phyloP scores from a whole-genome alignment of 352 stramenopile genomes.

The Phytopythium oedochilum region DNA sequence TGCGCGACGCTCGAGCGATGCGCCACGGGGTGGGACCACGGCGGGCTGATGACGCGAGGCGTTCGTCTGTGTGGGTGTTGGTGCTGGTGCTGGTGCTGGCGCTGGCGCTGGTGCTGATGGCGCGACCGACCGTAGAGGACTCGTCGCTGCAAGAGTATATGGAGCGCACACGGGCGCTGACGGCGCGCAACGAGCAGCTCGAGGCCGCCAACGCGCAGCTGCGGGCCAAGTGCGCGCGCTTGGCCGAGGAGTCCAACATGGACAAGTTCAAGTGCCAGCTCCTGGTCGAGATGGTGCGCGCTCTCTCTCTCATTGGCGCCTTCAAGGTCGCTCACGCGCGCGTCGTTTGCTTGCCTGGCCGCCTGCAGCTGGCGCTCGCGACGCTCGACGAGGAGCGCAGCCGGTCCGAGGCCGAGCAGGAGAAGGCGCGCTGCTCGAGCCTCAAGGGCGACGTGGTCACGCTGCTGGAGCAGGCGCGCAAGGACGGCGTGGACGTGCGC shows the following conservation, averaged over 20 bases:
- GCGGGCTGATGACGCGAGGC: constrained; percentile 6
- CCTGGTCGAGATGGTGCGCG: constrained; percentile 77
- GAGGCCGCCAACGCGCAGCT: constrained; percentile 63
- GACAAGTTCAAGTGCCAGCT: constrained; percentile 88
- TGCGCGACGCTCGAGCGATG: constrained; percentile 10
- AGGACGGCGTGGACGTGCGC: constrained; percentile 59
- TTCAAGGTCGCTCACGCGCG: neutral
- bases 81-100: too few species aligned
- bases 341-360: neutral
- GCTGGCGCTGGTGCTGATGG: neutral
- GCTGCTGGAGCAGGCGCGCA: constrained; percentile 66
- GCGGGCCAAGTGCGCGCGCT: constrained; percentile 43
- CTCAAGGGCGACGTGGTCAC: constrained; percentile 59
- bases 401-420: constrained; percentile 47
- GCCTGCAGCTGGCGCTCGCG: constrained; percentile 61
- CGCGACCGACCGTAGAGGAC: constrained; percentile 37
- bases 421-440: constrained; percentile 50
- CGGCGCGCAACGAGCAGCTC: constrained; percentile 37
- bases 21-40: neutral
- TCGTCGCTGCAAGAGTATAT: constrained; percentile 40
- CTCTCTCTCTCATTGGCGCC: too few species aligned
- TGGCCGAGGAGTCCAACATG: constrained; percentile 82
- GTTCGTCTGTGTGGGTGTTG: too few species aligned
- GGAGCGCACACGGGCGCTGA: constrained; percentile 25
- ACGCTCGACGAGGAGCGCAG: constrained; percentile 80